Conservation (phyloP, 2,329 filamentous ascomycete species). For the Arachnopeziza araneosa region DNA sequence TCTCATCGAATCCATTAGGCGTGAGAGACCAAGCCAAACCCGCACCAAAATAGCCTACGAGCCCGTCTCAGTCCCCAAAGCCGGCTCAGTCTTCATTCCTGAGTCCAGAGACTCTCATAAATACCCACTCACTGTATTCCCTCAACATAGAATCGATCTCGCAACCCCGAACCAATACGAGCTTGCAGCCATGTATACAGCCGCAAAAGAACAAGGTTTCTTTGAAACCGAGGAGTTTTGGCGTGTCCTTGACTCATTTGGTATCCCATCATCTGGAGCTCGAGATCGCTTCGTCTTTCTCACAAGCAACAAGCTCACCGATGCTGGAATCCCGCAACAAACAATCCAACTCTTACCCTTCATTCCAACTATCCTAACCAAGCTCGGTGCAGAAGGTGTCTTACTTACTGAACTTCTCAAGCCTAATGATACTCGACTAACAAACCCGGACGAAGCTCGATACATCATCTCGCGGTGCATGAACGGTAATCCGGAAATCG, state of each 20-base stretch:
- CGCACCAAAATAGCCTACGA: slow-evolving; percentile 68
- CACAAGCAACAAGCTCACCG: slow-evolving; percentile 63
- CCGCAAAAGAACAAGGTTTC: slow-evolving; percentile 60
- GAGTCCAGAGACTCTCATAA: slow-evolving; percentile 4
- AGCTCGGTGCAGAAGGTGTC: slow-evolving; percentile 59
- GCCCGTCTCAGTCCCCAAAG: slow-evolving; percentile 81
- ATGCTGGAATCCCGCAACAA: slow-evolving; percentile 78
- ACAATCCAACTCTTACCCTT: slow-evolving; percentile 81
- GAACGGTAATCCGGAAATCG: slow-evolving; percentile 47
- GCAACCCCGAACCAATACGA: slow-evolving; percentile 81
- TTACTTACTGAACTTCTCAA: slow-evolving; percentile 67
- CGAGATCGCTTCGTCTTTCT: slow-evolving; percentile 65
- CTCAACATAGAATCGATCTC: slow-evolving; percentile 60
- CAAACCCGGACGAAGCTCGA: slow-evolving; percentile 53
- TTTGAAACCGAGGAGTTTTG: slow-evolving; percentile 75
- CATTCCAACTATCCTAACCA: slow-evolving; percentile 78
- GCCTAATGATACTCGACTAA: slow-evolving; percentile 62
- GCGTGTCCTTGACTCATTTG: slow-evolving; percentile 69
- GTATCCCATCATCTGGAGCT: slow-evolving; percentile 63
- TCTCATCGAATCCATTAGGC: not conserved
- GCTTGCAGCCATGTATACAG: slow-evolving; percentile 69
- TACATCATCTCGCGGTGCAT: slow-evolving; percentile 66
- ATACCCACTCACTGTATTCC: slow-evolving; percentile 43
- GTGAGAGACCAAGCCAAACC: not conserved
- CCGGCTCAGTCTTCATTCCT: slow-evolving; percentile 54